These are phyloP conservation scores for Hamigera avellanea DNA, from an alignment of 495 filamentous ascomycete genomes.

Conservation along the genomic window DNA sequence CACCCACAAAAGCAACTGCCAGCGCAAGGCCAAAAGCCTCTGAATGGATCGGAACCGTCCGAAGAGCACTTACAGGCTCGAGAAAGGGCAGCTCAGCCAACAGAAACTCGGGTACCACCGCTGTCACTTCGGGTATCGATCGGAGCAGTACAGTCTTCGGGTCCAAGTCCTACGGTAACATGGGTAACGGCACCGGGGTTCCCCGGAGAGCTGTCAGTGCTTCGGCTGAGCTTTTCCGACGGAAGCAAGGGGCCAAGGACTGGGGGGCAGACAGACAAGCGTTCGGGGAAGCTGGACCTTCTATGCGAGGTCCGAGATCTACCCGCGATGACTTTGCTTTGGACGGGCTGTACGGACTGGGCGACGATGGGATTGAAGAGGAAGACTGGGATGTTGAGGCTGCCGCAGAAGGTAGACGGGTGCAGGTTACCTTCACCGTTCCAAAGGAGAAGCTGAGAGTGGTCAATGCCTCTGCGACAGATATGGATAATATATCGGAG, in stretches of 20 bases:
- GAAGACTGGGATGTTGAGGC: constrained; percentile 88
- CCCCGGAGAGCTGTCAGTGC: constrained; percentile 47
- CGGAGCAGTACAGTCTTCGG: constrained; percentile 22
- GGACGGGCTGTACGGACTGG: constrained; percentile 12
- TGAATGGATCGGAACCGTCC: constrained; percentile 45
- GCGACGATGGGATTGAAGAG: constrained; percentile 23
- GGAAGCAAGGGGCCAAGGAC: constrained; percentile 46
- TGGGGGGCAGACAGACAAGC: constrained; percentile 38
- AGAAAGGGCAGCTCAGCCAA: constrained; percentile 16
- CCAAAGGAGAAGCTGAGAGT: constrained; percentile 75
- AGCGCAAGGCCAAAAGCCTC: constrained; percentile 24
- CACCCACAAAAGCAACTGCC: constrained; percentile 5
- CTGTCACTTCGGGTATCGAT: constrained; percentile 23
- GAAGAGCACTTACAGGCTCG: constrained; percentile 37
- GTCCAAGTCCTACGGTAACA: constrained; percentile 6
- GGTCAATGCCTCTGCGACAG: constrained; percentile 51
- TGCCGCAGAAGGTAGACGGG: constrained; percentile 64
- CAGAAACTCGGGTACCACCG: background rate
- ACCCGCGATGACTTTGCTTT: constrained; percentile 23
- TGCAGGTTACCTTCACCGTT: constrained; percentile 92
- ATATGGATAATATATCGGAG: constrained; percentile 25
- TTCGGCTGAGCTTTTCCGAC: constrained; percentile 46
- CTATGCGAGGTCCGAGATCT: constrained; percentile 3
- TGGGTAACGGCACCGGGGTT: constrained; percentile 5
- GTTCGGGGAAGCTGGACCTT: constrained; percentile 8